These are phyloP conservation scores for Phoma sp. DNA, from an alignment of 2,329 filamentous ascomycete species.

Conservation along the genomic window DNA sequence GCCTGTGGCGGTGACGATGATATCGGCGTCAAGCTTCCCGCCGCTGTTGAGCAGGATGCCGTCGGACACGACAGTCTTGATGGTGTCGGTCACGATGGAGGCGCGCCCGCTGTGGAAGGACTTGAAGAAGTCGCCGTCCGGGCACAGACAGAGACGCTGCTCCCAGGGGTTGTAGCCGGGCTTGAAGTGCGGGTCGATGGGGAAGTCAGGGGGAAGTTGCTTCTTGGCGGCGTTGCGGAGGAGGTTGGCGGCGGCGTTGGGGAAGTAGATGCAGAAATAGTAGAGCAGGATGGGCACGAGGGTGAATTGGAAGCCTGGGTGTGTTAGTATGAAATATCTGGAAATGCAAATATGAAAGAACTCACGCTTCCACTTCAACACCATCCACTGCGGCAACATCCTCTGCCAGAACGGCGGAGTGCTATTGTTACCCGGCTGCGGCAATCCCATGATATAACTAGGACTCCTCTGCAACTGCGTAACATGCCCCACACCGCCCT, in stretches of 20 bases:
- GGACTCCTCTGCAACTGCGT: constrained; percentile 86
- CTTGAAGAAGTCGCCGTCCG: constrained; percentile 66
- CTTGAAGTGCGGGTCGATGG: constrained; percentile 55
- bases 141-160: constrained; percentile 77
- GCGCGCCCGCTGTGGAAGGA: constrained; percentile 60
- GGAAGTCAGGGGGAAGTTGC: constrained; percentile 59
- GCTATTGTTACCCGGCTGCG: constrained; percentile 50
- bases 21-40: constrained; percentile 62
- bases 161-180: constrained; percentile 65
- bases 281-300: constrained; percentile 58
- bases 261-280: constrained; percentile 62
- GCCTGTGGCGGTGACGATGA: constrained; percentile 72
- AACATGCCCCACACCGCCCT: constrained; percentile 67
- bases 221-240: constrained; percentile 56
- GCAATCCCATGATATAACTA: constrained; percentile 63
- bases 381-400: constrained; percentile 58
- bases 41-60: constrained; percentile 59
- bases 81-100: constrained; percentile 63
- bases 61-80: constrained; percentile 58
- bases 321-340: too few species aligned
- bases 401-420: constrained; percentile 46
- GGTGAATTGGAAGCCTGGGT: constrained; percentile 56
- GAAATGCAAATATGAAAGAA: too few species aligned
- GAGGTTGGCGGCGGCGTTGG: constrained; percentile 57
- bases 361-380: constrained; percentile 57